phyloP scores from a whole-genome alignment of 2,329 filamentous ascomycete genomes.

The Periconia macrospinosa region DNA sequence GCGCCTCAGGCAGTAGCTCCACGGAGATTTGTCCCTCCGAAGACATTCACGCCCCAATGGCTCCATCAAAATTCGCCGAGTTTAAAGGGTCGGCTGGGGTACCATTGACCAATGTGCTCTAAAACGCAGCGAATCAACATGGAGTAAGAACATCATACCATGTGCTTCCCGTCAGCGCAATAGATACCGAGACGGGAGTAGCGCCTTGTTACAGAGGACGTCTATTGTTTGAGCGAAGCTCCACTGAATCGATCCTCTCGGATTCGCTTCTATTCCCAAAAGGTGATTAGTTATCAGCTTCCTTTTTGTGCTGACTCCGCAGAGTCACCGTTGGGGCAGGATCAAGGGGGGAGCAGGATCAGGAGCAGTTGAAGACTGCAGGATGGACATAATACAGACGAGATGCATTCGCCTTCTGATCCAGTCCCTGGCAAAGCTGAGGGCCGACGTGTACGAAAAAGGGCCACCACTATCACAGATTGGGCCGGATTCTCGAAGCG shows the following conservation, averaged over 20 bases:
- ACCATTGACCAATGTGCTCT: not conserved
- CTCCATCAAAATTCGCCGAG: not conserved
- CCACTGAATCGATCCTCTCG: not conserved
- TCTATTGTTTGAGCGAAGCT: not conserved
- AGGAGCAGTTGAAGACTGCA: not conserved
- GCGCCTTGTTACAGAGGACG: not conserved
- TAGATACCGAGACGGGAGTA: not conserved
- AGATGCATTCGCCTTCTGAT: not conserved
- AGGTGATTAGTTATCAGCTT: not conserved
- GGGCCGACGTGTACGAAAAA: constrained; percentile 1
- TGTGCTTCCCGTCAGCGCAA: not conserved
- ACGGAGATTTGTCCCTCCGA: constrained; percentile 1
- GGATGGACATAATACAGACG: not conserved
- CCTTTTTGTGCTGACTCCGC: too few species aligned
- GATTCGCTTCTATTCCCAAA: not conserved
- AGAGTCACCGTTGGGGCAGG: too few species aligned
- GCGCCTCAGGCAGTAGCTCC: not conserved
- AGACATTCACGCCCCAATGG: too few species aligned
- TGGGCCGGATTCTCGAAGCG: constrained; percentile 36
- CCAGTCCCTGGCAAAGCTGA: constrained; percentile 10
- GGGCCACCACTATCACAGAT: constrained; percentile 10
- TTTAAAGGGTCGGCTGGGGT: not conserved
- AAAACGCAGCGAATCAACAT: not conserved
- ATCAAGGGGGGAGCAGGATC: not conserved
- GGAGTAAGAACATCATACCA: not conserved